Evolutionary conservation across 179 eudicot species (phyloP), one percentile per base, ranked within the genome.

Genomic region (Spinacia oleracea): DNA sequence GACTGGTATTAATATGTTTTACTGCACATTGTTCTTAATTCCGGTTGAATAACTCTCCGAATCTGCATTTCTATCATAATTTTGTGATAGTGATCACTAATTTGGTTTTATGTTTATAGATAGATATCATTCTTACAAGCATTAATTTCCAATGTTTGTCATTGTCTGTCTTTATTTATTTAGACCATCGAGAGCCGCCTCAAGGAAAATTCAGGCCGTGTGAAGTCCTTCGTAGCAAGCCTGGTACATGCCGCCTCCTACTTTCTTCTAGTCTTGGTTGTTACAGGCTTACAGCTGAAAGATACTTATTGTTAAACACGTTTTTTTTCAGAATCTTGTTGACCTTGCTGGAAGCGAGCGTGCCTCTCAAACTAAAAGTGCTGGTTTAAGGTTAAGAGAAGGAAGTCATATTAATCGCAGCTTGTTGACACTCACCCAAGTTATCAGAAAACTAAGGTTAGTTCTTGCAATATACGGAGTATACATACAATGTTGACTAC

Each of bases 321-420:
- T 2, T 67, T 45, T 58, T 45, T 79, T 81, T 87, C 91, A 96
- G 99, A 94, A 90, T 84, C 91, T 96, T 85, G 99, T 96, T 55
- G 99, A 96, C 87, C 94, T 96, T 70, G 99, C 99, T 71, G 99
- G 99, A 60, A 96, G 99, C 81, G 99, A 96, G 73, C 98, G 98
- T 74, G 98, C 90, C 71, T 86, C 96, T 77, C 97, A 89, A 89
- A 90, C 98, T 11, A 91, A 89, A 62, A 84, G 92, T 75, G 91
- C 86, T 82, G 99, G 97, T 73, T 72, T 88, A 74, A 87, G 97
- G 73, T 81, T 94, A 79, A 96, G 92, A 83, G 99, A 96, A 87
- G 99, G 99, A 59, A 88, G 97, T 81, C 99, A 96, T 78, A 96
- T 96, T 66, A 96, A 96, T 67, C 91, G 96, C 80, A 96, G 99